Evolutionary conservation across 768 basidiomycete species (phyloP), one percentile per base, ranked within the genome.

Genomic region (Heimioporus sp.): DNA sequence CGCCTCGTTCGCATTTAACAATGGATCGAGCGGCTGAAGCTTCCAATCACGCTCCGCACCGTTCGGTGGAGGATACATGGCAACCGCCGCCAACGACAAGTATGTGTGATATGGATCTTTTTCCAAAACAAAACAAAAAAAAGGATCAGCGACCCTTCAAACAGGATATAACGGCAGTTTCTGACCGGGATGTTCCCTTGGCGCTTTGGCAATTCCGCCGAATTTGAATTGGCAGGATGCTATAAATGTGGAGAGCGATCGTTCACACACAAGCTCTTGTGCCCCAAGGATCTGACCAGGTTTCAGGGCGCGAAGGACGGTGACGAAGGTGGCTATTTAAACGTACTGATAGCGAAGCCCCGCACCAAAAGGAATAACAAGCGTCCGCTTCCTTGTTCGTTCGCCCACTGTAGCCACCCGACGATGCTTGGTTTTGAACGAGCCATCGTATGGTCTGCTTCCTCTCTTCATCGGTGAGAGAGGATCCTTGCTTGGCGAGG

Each of bases 311-410:
- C 13, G 16, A 38, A 39, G 38, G 46, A 19, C 7, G 38, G 50
- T 19, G n/a, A 48, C 15, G 21, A 20, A 17, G 30, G 24, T 30
- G 24, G 34, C 16, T 28, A 49, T 36, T 10, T 32, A 20, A 36
- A 65, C 80, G 46, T 55, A 95, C 95, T 63, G 80, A 70, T 10
- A 98, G 69, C 0, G 90, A 77, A 10, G 85, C 94, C 4, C 90
- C 87, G 59, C 87, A 88, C 96, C 96, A 99, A 68, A 97, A 98
- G 57, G 90, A 91, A 69, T 99, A 99, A 66, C 96, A 99, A 3
- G 93, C 90, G 57, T 98, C 96, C 6, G 87, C 80, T 5, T 78
- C 75, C 71, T 99, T 99, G 52, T 83, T 86, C 2, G 92, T 92
- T 20, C 96, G 79, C 2, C 96, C 96, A 58, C 87, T 75, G 64